phyloP scores from a whole-genome alignment of 164 flowering plant species.

The Vitis labrusca region DNA sequence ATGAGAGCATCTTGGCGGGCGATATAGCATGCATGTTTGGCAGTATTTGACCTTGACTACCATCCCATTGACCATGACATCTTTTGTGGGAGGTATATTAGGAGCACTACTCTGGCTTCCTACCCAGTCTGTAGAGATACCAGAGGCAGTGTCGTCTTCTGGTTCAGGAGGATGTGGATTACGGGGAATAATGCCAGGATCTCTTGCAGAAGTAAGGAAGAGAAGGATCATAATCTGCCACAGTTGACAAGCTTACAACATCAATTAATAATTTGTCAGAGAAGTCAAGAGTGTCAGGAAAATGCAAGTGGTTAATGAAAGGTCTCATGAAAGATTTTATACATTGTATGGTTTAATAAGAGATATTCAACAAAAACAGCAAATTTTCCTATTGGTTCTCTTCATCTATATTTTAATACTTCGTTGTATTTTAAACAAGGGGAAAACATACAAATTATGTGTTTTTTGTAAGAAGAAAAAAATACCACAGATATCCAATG shows the following conservation, averaged over 20 bases:
- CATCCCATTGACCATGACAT: slow-evolving; percentile 55
- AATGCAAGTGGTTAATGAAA: neutral
- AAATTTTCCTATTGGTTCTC: too few species aligned
- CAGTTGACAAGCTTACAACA: slow-evolving; percentile 6
- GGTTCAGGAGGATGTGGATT: slow-evolving; percentile 56
- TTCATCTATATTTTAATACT: too few species aligned
- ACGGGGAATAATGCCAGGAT: slow-evolving; percentile 73
- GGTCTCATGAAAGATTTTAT: neutral
- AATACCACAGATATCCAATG: too few species aligned
- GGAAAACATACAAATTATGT: too few species aligned
- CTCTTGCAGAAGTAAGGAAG: slow-evolving; percentile 57
- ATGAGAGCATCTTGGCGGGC: slow-evolving; percentile 83
- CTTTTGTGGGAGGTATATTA: slow-evolving; percentile 54
- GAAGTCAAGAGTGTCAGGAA: neutral
- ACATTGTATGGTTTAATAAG: too few species aligned
- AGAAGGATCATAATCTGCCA: slow-evolving; percentile 50
- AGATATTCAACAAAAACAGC: too few species aligned
- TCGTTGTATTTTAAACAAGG: too few species aligned
- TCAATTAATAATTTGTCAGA: neutral
- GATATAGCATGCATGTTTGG: slow-evolving; percentile 75
- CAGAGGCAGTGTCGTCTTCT: slow-evolving; percentile 35
- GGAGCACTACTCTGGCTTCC: slow-evolving; percentile 8
- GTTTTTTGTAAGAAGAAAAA: too few species aligned
- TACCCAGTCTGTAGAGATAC: slow-evolving; percentile 27
- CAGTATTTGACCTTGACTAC: slow-evolving; percentile 63